A percentile compares a stretch with the other conserved stretches of the same genome.
Evolutionary conservation across 2,329 filamentous ascomycete species (phyloP).

Genomic region (Claviceps sorghi): DNA sequence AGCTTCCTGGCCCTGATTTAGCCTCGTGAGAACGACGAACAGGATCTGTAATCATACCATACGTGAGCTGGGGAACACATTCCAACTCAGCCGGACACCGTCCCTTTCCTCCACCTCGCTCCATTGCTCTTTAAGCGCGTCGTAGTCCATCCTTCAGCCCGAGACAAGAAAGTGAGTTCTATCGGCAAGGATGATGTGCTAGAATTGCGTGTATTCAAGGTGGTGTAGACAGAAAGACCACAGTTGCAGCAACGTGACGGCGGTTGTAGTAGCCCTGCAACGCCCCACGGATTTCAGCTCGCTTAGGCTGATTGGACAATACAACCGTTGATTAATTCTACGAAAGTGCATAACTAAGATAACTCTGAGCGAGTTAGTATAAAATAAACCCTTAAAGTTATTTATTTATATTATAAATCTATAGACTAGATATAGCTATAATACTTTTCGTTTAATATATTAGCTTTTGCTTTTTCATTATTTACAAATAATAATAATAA

Average conservation of each 20-base stretch:
- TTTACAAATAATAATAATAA: too few species aligned
- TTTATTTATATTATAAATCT: too few species aligned
- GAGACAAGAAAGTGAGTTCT: neutral
- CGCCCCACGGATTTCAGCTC: too few species aligned
- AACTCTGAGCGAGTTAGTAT: too few species aligned
- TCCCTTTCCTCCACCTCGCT: conserved; percentile 92
- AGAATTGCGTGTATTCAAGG: neutral
- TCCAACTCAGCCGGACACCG: conserved; percentile 94
- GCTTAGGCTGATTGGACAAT: too few species aligned
- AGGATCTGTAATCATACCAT: conserved; percentile 49
- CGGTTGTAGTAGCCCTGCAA: too few species aligned
- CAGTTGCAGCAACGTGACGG: neutral
- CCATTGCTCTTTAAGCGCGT: conserved; percentile 89
- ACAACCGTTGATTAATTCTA: too few species aligned
- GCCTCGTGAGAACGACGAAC: neutral
- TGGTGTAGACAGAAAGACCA: neutral
- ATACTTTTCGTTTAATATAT: too few species aligned
- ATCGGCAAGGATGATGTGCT: neutral
- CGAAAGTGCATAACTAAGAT: too few species aligned
- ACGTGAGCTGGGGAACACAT: conserved; percentile 93
- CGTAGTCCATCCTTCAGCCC: conserved; percentile 60
- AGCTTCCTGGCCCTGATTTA: conserved; percentile 50
- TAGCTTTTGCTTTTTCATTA: too few species aligned
- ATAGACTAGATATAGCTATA: too few species aligned
- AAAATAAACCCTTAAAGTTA: too few species aligned